phyloP scores from a whole-genome alignment of 768 basidiomycete species.

The Dioszegia hungarica region DNA sequence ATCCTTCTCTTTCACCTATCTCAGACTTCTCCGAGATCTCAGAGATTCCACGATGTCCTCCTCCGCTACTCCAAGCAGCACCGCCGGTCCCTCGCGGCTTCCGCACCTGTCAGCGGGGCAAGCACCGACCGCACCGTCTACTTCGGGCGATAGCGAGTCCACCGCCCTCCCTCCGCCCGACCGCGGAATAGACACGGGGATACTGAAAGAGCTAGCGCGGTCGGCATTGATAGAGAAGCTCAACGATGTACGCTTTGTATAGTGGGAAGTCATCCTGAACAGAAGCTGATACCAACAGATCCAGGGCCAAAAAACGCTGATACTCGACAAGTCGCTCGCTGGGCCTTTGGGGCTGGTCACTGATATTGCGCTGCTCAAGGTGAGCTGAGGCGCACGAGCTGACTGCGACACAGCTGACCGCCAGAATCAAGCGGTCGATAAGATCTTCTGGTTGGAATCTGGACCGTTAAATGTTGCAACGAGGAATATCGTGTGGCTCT shows the following conservation, averaged over 20 bases:
- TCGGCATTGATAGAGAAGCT: conserved; percentile 77
- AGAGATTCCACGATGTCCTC: conserved; percentile 4
- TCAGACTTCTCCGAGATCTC: not conserved
- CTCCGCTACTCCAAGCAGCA: conserved; percentile 3
- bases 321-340: conserved; percentile 79
- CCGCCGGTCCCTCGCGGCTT: conserved; percentile 13
- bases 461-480: conserved; percentile 78
- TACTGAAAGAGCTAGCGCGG: conserved; percentile 69
- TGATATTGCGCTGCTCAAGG: conserved; percentile 88
- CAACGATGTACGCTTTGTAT: conserved; percentile 53
- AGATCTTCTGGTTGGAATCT: conserved; percentile 98
- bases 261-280: not conserved
- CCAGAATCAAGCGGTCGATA: conserved; percentile 97
- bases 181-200: conserved; percentile 31
- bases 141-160: conserved; percentile 42
- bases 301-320: conserved; percentile 83
- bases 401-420: not conserved
- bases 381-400: conserved; percentile 43
- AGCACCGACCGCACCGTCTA: conserved; percentile 39
- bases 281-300: conserved; percentile 24
- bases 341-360: conserved; percentile 93
- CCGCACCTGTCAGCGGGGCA: not conserved
- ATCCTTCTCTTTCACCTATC: not conserved
- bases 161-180: conserved; percentile 16
- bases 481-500: conserved; percentile 86